Conservation (phyloP, 2,329 filamentous ascomycete genomes). For the Neonectria hederae region DNA sequence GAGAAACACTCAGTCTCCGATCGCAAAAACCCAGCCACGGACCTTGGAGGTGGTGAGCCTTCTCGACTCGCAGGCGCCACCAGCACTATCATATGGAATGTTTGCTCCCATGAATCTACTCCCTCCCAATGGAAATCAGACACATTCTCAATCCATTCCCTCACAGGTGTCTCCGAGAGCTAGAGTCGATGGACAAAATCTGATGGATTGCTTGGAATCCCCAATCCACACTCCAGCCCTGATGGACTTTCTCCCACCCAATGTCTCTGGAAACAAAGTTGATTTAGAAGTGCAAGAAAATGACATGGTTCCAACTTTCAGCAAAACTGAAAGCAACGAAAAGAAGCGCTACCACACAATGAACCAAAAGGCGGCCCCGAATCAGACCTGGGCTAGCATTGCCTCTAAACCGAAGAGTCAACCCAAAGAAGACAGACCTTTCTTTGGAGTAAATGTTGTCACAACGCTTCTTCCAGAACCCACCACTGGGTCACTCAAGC, state of each 20-base stretch:
- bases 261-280: not conserved
- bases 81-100: slow-evolving; percentile 11
- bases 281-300: not conserved
- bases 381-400: slow-evolving; percentile 21
- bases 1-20: not conserved
- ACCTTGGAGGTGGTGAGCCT: not conserved
- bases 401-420: slow-evolving; percentile 4
- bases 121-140: not conserved
- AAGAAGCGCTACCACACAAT: slow-evolving; percentile 35
- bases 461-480: slow-evolving; percentile 2
- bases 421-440: slow-evolving; percentile 7
- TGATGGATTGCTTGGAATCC: slow-evolving; percentile 30
- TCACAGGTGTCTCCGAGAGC: not conserved
- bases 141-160: not conserved
- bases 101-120: not conserved
- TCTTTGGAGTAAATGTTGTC: slow-evolving; percentile 24
- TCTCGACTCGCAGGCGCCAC: slow-evolving; percentile 21
- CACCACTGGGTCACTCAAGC: not conserved
- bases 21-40: not conserved
- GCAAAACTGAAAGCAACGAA: slow-evolving; percentile 10
- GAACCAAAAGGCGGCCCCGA: slow-evolving; percentile 31
- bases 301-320: slow-evolving; percentile 23
- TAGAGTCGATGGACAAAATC: not conserved
- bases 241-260: slow-evolving; percentile 19
- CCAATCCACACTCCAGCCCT: slow-evolving; percentile 24